A percentile compares a stretch with the other conserved stretches of the same genome.
These are phyloP conservation scores for Hibiscus syriacus DNA, from an alignment of 345 rosid genomes.

Conservation along the genomic window DNA sequence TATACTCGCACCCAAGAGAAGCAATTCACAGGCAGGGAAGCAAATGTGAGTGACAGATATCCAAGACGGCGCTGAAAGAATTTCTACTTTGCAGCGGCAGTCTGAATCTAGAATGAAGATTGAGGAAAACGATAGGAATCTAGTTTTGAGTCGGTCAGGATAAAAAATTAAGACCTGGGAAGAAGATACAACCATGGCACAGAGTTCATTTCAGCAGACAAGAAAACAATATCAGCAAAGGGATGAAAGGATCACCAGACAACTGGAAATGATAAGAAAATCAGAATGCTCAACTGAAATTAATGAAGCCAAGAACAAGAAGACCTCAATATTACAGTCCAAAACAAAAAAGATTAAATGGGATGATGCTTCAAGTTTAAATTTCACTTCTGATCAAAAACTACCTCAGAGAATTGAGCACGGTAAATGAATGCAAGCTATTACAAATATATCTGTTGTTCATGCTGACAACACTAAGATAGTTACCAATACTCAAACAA, in stretches of 20 bases:
- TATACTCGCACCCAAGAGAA: slow-evolving; percentile 32
- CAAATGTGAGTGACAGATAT: slow-evolving; percentile 26
- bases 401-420: slow-evolving; percentile 31
- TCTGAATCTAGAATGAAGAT: slow-evolving; percentile 34
- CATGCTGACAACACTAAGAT: slow-evolving; percentile 26
- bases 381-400: slow-evolving; percentile 27
- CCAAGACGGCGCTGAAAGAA: slow-evolving; percentile 32
- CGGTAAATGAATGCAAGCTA: slow-evolving; percentile 31
- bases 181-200: slow-evolving; percentile 28
- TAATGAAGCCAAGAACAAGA: slow-evolving; percentile 24
- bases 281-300: slow-evolving; percentile 19
- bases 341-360: slow-evolving; percentile 31
- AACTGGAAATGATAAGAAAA: slow-evolving; percentile 27
- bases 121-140: slow-evolving; percentile 31
- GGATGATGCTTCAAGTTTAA: slow-evolving; percentile 22
- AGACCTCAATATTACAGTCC: slow-evolving; percentile 26
- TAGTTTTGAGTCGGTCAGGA: slow-evolving; percentile 14
- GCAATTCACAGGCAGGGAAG: slow-evolving; percentile 31
- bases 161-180: slow-evolving; percentile 24
- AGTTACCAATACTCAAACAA: slow-evolving; percentile 27
- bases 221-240: slow-evolving; percentile 25
- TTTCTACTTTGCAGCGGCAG: slow-evolving; percentile 33
- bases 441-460: slow-evolving; percentile 27
- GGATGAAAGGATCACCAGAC: slow-evolving; percentile 28
- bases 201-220: slow-evolving; percentile 22